These are phyloP conservation scores for Agaricus blazei DNA, from an alignment of 768 basidiomycete genomes.

Conservation along the genomic window DNA sequence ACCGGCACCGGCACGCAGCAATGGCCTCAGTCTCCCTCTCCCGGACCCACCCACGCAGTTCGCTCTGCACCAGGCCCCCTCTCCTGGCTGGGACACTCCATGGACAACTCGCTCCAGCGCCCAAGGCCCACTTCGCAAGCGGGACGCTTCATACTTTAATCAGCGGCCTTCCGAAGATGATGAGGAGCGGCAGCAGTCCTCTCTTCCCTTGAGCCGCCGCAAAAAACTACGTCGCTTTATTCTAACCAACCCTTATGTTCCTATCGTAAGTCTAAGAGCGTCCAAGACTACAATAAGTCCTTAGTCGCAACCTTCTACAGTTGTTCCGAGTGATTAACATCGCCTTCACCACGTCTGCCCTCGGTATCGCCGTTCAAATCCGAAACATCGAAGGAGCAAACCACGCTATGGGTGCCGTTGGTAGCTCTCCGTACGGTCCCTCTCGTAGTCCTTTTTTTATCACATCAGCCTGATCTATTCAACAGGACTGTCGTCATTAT, in stretches of 20 bases:
- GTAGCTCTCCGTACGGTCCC: slow-evolving; percentile 69
- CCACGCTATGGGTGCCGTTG: slow-evolving; percentile 63
- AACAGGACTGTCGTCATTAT: slow-evolving; percentile 76
- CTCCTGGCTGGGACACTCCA: slow-evolving; percentile 65
- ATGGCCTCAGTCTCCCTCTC: slow-evolving; percentile 26
- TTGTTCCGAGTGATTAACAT: slow-evolving; percentile 84
- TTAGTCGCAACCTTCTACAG: slow-evolving; percentile 30
- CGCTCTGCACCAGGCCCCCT: slow-evolving; percentile 49
- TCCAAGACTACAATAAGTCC: not conserved
- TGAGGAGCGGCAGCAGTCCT: slow-evolving; percentile 14
- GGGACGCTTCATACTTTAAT: slow-evolving; percentile 16
- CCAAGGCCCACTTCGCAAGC: slow-evolving; percentile 28
- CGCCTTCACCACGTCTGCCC: slow-evolving; percentile 71
- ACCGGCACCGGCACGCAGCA: slow-evolving; percentile 7
- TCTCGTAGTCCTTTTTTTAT: not conserved
- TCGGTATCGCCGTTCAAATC: slow-evolving; percentile 76
- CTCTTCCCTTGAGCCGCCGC: slow-evolving; percentile 23
- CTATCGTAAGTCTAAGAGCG: slow-evolving; percentile 48
- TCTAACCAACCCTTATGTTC: slow-evolving; percentile 71
- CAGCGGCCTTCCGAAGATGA: slow-evolving; percentile 23
- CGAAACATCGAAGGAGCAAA: slow-evolving; percentile 49
- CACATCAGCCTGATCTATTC: not conserved
- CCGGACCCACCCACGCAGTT: slow-evolving; percentile 35
- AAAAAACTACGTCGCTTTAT: slow-evolving; percentile 62
- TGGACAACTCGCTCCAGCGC: slow-evolving; percentile 48